A percentile compares a stretch with the other conserved stretches of the same genome.
These are phyloP conservation scores for Fusarium hainanense DNA, from an alignment of 2,329 filamentous ascomycete species.

Conservation along the genomic window DNA sequence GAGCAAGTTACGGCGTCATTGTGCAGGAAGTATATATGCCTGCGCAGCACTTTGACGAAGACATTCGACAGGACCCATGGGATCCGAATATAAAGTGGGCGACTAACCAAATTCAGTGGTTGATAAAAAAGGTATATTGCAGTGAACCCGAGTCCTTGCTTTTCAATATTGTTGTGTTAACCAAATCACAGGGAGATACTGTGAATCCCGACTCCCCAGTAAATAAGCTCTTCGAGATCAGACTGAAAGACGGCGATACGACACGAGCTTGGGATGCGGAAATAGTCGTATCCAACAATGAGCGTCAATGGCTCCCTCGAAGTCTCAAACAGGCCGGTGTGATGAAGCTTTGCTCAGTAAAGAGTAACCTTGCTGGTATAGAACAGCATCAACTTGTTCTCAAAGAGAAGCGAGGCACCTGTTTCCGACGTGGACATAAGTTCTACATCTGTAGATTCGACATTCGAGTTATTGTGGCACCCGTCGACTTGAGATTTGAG, in stretches of 20 bases:
- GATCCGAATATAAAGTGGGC: slow-evolving; percentile 35
- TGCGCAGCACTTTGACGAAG: slow-evolving; percentile 33
- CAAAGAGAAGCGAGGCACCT: slow-evolving; percentile 51
- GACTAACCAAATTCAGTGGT: slow-evolving; percentile 41
- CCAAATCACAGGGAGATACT: slow-evolving; percentile 50
- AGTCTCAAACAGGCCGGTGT: slow-evolving; percentile 53
- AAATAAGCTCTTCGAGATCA: slow-evolving; percentile 49
- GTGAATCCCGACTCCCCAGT: slow-evolving; percentile 52
- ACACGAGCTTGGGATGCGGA: slow-evolving; percentile 53
- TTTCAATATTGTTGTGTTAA: background rate
- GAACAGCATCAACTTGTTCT: slow-evolving; percentile 52
- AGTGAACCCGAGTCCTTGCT: background rate
- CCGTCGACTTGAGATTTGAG: slow-evolving; percentile 62
- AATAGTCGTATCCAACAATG: slow-evolving; percentile 55
- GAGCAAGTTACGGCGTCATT: slow-evolving; percentile 40
- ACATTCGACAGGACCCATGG: slow-evolving; percentile 30
- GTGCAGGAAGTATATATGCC: slow-evolving; percentile 36
- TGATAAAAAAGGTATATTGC: slow-evolving; percentile 34
- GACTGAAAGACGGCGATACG: slow-evolving; percentile 48
- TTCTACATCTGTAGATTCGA: slow-evolving; percentile 58
- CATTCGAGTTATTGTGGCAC: slow-evolving; percentile 65
- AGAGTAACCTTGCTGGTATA: slow-evolving; percentile 55
- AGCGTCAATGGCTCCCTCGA: slow-evolving; percentile 50
- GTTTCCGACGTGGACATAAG: slow-evolving; percentile 51
- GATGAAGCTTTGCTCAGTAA: slow-evolving; percentile 53